Evolutionary conservation across 768 basidiomycete genomes (phyloP).

Genomic region (Trametes elegans): DNA sequence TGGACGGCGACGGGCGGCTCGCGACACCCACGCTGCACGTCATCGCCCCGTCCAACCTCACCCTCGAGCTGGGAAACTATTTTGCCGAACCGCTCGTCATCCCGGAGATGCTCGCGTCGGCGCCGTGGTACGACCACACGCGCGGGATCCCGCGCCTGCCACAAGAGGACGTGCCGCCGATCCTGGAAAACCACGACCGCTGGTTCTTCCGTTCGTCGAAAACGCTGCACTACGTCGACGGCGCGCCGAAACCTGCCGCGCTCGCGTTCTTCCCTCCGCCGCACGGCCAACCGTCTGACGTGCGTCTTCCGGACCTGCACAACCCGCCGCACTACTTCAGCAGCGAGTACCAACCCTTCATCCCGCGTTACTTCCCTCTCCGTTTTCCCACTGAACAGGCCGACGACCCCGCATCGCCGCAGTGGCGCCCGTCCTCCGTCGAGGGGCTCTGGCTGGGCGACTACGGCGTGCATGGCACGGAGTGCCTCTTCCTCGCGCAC

Average conservation of each 20-base stretch:
- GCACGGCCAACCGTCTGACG: neutral
- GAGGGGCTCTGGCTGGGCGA: slow-evolving; percentile 29
- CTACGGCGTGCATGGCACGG: slow-evolving; percentile 24
- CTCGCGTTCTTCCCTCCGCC: slow-evolving; percentile 14
- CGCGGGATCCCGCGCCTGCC: slow-evolving; percentile 15
- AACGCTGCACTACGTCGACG: neutral
- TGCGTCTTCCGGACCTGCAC: slow-evolving; percentile 11
- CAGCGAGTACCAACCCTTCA: neutral
- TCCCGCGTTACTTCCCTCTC: slow-evolving; percentile 22
- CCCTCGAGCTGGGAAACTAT: neutral
- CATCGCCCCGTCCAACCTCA: slow-evolving; percentile 10
- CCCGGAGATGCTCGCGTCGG: slow-evolving; percentile 14
- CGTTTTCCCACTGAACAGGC: neutral
- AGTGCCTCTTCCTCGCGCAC: slow-evolving; percentile 22
- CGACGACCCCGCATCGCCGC: slow-evolving; percentile 6
- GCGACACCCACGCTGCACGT: slow-evolving; percentile 19
- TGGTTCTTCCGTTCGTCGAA: neutral
- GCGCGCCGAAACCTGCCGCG: slow-evolving; percentile 15
- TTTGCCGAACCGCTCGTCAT: neutral
- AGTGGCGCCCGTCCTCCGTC: slow-evolving; percentile 18
- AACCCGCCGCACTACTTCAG: slow-evolving; percentile 1
- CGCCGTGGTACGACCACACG: slow-evolving; percentile 19
- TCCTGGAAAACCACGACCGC: neutral
- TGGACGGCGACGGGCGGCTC: slow-evolving; percentile 1
- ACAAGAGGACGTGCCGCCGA: slow-evolving; percentile 1